Percentiles rank a stretch among this genome's conserved stretches.
These are phyloP conservation scores for Geotrichum ghanense DNA, from an alignment of 805 yeast genomes.

Conservation along the genomic window DNA sequence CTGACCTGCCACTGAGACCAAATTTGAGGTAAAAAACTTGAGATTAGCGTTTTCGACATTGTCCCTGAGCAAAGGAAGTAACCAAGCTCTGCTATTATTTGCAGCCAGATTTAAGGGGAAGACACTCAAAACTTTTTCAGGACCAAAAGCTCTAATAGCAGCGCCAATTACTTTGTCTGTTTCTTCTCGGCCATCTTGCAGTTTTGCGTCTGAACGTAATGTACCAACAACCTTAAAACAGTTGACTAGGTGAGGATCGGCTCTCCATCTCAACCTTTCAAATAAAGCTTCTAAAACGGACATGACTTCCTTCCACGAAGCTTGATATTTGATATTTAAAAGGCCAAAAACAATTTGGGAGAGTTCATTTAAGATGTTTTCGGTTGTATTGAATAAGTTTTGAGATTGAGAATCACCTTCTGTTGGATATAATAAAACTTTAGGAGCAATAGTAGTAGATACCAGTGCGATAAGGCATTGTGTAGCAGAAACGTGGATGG, in stretches of 20 bases:
- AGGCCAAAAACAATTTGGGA: slow-evolving; percentile 47
- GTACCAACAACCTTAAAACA: slow-evolving; percentile 67
- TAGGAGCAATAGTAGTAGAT: slow-evolving; percentile 54
- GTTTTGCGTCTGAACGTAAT: slow-evolving; percentile 75
- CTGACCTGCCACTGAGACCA: slow-evolving; percentile 48
- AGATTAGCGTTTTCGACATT: slow-evolving; percentile 64
- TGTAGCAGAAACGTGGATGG: slow-evolving; percentile 64
- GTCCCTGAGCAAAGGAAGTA: slow-evolving; percentile 83
- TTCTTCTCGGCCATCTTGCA: slow-evolving; percentile 50
- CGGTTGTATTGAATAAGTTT: slow-evolving; percentile 19
- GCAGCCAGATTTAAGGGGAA: slow-evolving; percentile 71
- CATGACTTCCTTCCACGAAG: slow-evolving; percentile 63
- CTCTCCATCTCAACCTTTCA: slow-evolving; percentile 48
- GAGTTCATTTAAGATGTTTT: slow-evolving; percentile 32
- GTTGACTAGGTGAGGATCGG: slow-evolving; percentile 59
- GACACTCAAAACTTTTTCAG: slow-evolving; percentile 61
- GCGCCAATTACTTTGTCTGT: slow-evolving; percentile 74
- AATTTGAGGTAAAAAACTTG: slow-evolving; percentile 45
- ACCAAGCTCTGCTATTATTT: slow-evolving; percentile 82
- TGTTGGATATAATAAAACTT: slow-evolving; percentile 42
- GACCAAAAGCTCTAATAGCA: slow-evolving; percentile 74
- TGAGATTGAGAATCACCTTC: slow-evolving; percentile 16
- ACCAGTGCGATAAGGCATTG: slow-evolving; percentile 77
- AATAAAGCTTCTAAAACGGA: slow-evolving; percentile 55
- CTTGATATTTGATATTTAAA: slow-evolving; percentile 61